Evolutionary conservation across 345 rosid species (phyloP), one percentile per base, ranked within the genome.

Genomic region (Ceriops tagal): DNA sequence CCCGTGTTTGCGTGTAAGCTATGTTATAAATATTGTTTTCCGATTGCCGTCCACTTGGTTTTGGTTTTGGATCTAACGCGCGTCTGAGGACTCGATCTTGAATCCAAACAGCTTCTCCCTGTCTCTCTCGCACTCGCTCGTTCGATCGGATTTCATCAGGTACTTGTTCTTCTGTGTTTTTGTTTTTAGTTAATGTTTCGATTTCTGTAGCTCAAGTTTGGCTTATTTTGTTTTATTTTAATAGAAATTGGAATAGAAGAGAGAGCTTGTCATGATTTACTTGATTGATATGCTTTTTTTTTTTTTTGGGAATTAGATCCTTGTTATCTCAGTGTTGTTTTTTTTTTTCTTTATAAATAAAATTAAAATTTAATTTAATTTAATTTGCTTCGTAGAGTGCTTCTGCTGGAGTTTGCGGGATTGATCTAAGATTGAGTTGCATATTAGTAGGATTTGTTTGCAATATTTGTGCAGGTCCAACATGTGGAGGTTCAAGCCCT

Each of bases 401-500:
- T 0, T 28, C 30, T 28, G 26, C 26, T 6, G 6, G 35, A 34
- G 6, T 34, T 34, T 34, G 37, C 10, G 37, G 10, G 37, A 34
- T 34, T 34, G 37, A 6, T 34, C 2, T 6, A 34, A 34, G 37
- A 34, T 34, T 34, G 37, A 34, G 37, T 34, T 34, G 1, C 37
- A 21, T 24, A 11, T 34, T n/a, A 35, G 46, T 28, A 46, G 46
- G 15, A 28, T 27, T 30, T 56, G 28, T 30, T 26, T 60, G 46
- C 2, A 21, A 24, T 35, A 13, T 21, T 3, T 72, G n/a, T 71
- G 81, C 84, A 82, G 87, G 49, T 13, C 49, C 49, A 79, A 64
- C 53, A 92, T 96, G 99, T 96, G 99, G 99, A 92, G 89, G 83
- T 89, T 96, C 79, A 96, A 96, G 74, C 83, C 89, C 1, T 90